phyloP scores from a whole-genome alignment of 139 green algal species.

The Chlorella sp. region DNA sequence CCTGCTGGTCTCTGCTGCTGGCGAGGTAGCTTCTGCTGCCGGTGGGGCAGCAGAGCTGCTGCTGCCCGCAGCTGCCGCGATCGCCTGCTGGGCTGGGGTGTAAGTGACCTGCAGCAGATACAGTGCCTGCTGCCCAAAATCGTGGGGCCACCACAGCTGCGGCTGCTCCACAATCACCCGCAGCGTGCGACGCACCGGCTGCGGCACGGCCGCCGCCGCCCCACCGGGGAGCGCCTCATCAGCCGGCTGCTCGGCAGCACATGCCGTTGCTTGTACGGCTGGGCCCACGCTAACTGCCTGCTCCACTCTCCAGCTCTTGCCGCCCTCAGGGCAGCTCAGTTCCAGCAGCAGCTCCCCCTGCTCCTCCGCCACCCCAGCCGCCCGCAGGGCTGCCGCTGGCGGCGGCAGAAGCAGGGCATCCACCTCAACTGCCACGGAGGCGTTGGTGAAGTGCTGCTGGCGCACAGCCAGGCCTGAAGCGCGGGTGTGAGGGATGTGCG shows the following conservation, averaged over 20 bases:
- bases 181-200: conserved; percentile 1
- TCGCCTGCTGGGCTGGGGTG: neutral
- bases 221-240: no score
- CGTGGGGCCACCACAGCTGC: conserved; percentile 67
- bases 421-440: conserved; percentile 22
- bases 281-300: neutral
- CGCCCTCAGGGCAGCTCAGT: conserved; percentile 6
- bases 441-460: conserved; percentile 42
- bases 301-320: neutral
- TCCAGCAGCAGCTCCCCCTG: conserved; percentile 5
- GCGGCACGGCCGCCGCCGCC: neutral
- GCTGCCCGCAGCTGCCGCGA: no score
- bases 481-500: no score
- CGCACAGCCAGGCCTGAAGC: conserved; percentile 19
- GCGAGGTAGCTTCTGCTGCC: no score
- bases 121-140: conserved; percentile 56
- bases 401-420: conserved; percentile 24
- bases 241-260: neutral
- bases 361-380: conserved; percentile 13
- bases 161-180: conserved; percentile 5
- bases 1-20: no score
- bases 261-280: no score
- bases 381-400: neutral
- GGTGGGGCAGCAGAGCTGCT: no score
- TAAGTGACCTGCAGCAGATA: conserved; percentile 58